These are phyloP conservation scores for Teunomyces panamensis DNA, from an alignment of 805 yeast genomes.

Conservation along the genomic window DNA sequence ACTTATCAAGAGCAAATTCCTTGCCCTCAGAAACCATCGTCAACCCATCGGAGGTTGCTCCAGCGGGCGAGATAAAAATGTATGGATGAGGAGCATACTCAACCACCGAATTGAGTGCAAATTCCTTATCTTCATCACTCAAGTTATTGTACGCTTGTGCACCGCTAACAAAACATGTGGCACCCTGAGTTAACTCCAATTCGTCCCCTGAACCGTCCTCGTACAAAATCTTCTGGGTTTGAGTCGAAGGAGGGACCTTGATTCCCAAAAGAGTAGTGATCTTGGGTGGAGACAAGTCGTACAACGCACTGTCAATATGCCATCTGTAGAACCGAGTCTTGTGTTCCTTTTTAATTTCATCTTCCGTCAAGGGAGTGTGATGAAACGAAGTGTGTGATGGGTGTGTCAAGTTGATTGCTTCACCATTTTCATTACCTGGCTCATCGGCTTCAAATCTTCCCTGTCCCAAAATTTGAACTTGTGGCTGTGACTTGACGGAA, in stretches of 20 bases:
- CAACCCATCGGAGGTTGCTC: constrained; percentile 81
- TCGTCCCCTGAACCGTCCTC: constrained; percentile 52
- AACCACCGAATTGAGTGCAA: constrained; percentile 75
- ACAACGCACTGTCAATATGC: constrained; percentile 91
- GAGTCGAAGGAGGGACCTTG: constrained; percentile 68
- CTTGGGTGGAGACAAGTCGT: constrained; percentile 82
- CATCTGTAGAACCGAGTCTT: constrained; percentile 86
- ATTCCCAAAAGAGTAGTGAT: constrained; percentile 83
- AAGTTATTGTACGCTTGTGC: constrained; percentile 68
- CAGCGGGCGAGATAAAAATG: constrained; percentile 76
- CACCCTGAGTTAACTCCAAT: constrained; percentile 72
- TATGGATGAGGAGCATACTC: constrained; percentile 93
- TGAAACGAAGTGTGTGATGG: constrained; percentile 86
- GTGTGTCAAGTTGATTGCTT: constrained; percentile 62
- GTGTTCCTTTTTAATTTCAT: constrained; percentile 55
- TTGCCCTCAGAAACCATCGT: constrained; percentile 81
- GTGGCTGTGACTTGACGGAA: constrained; percentile 79
- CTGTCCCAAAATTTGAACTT: constrained; percentile 87
- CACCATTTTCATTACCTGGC: constrained; percentile 61
- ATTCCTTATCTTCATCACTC: constrained; percentile 65
- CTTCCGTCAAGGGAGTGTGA: constrained; percentile 59
- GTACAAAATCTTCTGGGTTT: constrained; percentile 62
- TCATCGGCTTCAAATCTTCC: constrained; percentile 59
- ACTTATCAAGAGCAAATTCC: constrained; percentile 61
- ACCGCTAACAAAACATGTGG: constrained; percentile 89